Base-by-base conservation (phyloP, 176 grass and related monocot genomes). In the Cocos nucifera region DNA sequence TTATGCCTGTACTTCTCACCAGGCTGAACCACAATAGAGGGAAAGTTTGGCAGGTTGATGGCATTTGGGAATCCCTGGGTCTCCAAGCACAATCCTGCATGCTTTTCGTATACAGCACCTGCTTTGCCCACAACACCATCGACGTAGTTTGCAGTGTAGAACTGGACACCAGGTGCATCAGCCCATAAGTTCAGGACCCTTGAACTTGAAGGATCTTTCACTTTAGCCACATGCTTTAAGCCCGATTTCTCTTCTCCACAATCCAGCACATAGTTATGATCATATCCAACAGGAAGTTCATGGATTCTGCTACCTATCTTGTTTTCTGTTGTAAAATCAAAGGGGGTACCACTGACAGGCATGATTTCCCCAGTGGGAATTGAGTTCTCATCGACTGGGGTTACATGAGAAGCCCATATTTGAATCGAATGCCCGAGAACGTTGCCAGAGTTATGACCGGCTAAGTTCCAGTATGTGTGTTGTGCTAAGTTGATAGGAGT, bases 51-150 rank as follows among this genome's bases (percentile, higher is more conserved):
- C 51, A 88, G 75, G 64, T 91, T 91, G 30, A 97, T 85, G 53
- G 86, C 87, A 82, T 97, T 83, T 2, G 87, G 92, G 56, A 97
- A 97, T 15, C 92, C 92, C 77, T 97, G 87, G 30, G 92, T 96
- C 79, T 96, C 86, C 62, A 96, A 72, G 71, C 92, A 96, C 53
- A 85, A 71, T n/a, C 72, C 92, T 0, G 78, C 75, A 54, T 87
- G 80, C 74, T 85, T 90, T 49, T 51, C 57, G 28, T 91, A 90
- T 22, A 78, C 70, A 65, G 75, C 65, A 26, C 78, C 78, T n/a
- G 62, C 77, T 69, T 97, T 97, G 4, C 92, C 92, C 12, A 35
- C 65, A 62, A 85, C 72, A 72, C 73, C 84, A 73, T 69, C 15
- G 0, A 88, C 75, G 21, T 87, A 96, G 73, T 90, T 96, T 14